Base-by-base conservation (phyloP, 768 basidiomycete species). In the Trametes villosa region DNA sequence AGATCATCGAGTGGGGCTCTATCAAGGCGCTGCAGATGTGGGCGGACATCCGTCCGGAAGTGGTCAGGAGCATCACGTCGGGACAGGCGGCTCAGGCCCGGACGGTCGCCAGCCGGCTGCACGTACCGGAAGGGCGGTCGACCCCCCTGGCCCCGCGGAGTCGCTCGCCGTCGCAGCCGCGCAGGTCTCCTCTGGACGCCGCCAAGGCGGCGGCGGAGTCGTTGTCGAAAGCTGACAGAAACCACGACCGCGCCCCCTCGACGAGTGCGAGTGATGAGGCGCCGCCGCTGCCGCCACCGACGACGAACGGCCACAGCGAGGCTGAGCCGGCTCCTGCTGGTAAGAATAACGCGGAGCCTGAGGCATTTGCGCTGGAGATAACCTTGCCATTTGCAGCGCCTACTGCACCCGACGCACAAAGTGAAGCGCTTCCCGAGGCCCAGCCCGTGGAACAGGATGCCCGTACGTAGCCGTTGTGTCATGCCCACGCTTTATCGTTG, bases 1-100 rank as follows among this genome's bases (percentile, higher is more conserved):
- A 99, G 79, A 96, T 98, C 71, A 92, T 96, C 62, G 97, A 99
- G 74, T 99, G 97, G 97, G 97, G 97, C 0, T 96, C 94, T 3
- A 98, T 99, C 77, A 94, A 94, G 72, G 92, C 91, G 6, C 71
- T 94, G 57, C 91, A 94, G 71, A 94, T 93, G 90, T 94, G 91
- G 88, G 92, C 92, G 12, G 92, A 93, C 70, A 76, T 88, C 59
- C 80, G 87, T 42, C 87, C 90, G 1, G 85, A 89, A 53, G 77
- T 74, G 26, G 81, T 77, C 24, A 79, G 76, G 65, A 76, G 74
- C n/a, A 75, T 83, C 31, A 76, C 79, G 18, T 70, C 68, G 1
- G 82, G 79, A 38, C 81, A 83, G 70, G 75, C 73, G 2, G 79
- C 70, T 2, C 82, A 83, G 61, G 81, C 81, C 8, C 78, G 80